Evolutionary conservation across 305 asterid genomes (phyloP).

Genomic region (Caryopteris hybrid): DNA sequence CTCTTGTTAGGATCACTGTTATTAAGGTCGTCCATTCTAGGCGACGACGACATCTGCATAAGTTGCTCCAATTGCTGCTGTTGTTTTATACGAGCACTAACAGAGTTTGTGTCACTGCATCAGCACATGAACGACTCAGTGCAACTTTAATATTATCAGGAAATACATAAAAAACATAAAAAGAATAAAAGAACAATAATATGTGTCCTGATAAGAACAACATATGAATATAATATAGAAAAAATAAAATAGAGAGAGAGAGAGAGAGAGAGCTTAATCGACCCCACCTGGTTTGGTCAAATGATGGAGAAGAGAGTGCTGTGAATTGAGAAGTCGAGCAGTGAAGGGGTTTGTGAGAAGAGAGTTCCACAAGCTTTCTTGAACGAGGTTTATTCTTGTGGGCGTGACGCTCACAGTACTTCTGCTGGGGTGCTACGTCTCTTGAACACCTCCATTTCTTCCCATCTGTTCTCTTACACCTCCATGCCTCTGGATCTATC

Average conservation of each 20-base stretch:
- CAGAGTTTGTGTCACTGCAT: constrained; percentile 25
- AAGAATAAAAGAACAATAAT: no score
- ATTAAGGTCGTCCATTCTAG: constrained; percentile 10
- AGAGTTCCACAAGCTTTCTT: constrained; percentile 87
- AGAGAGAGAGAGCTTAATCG: neutral
- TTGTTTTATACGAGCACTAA: no score
- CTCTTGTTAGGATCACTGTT: constrained; percentile 11
- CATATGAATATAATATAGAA: neutral
- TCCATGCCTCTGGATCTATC: constrained; percentile 77
- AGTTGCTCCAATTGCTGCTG: constrained; percentile 30
- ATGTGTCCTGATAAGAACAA: constrained; percentile 26
- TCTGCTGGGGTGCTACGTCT: constrained; percentile 61
- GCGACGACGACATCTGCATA: constrained; percentile 16
- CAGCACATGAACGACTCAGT: constrained; percentile 51
- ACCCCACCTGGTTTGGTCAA: constrained; percentile 38
- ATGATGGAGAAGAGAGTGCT: constrained; percentile 24
- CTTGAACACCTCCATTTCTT: constrained; percentile 82
- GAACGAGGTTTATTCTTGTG: constrained; percentile 77
- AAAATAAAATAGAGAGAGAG: neutral
- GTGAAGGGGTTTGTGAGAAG: constrained; percentile 15
- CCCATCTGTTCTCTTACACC: constrained; percentile 78
- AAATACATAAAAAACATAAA: no score
- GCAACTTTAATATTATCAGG: no score
- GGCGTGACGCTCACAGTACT: constrained; percentile 80
- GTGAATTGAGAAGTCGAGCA: no score